These are phyloP conservation scores for Stagonosporopsis tanaceti DNA, from an alignment of 2,329 filamentous ascomycete species.

Conservation along the genomic window DNA sequence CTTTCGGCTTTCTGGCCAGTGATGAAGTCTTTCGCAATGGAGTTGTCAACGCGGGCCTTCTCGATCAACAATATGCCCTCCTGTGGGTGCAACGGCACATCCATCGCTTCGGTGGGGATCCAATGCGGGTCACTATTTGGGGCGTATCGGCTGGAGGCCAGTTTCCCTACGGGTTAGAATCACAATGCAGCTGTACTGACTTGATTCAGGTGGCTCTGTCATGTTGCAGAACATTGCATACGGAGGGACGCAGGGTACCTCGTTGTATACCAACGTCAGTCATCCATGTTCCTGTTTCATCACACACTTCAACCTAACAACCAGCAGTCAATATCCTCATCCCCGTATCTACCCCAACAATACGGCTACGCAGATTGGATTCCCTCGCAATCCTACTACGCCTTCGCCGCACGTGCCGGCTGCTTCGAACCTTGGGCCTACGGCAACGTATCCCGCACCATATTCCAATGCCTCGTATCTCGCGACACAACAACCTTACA, in stretches of 20 bases:
- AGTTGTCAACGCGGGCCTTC: slow-evolving; percentile 47
- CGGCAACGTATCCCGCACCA: slow-evolving; percentile 36
- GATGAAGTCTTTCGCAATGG: slow-evolving; percentile 43
- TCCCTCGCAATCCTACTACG: slow-evolving; percentile 57
- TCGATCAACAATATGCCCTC: slow-evolving; percentile 59
- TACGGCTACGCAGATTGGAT: slow-evolving; percentile 59
- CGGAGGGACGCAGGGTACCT: slow-evolving; percentile 41
- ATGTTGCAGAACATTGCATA: slow-evolving; percentile 51
- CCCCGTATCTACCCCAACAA: slow-evolving; percentile 64
- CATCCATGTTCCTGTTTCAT: neutral
- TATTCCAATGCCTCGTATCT: slow-evolving; percentile 54
- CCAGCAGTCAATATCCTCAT: slow-evolving; percentile 48
- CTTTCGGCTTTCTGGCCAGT: slow-evolving; percentile 54
- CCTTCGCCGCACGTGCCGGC: slow-evolving; percentile 50
- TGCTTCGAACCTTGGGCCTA: slow-evolving; percentile 25
- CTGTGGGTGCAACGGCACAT: slow-evolving; percentile 61
- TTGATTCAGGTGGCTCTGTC: slow-evolving; percentile 26
- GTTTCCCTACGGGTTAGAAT: slow-evolving; percentile 15
- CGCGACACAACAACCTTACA: slow-evolving; percentile 50
- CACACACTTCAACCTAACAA: neutral
- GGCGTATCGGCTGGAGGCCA: slow-evolving; percentile 50
- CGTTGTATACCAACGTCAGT: slow-evolving; percentile 37
- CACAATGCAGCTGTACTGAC: neutral
- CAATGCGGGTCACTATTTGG: slow-evolving; percentile 38
- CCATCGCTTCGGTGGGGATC: slow-evolving; percentile 60